Conservation (phyloP, 306 rosid species). For the Rubus idaeus region DNA sequence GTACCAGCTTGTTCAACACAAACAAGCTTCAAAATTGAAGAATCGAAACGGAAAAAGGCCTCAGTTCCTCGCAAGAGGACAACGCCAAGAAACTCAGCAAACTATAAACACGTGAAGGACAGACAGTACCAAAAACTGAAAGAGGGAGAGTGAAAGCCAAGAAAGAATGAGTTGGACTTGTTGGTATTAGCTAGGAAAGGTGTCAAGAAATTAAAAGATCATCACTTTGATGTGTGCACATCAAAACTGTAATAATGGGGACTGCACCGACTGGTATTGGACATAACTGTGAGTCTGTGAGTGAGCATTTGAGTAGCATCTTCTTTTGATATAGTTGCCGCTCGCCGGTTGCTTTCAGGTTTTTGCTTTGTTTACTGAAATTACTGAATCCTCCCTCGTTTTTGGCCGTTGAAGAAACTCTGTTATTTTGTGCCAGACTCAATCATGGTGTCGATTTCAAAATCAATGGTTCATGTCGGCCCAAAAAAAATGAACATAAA, state of each 20-base stretch:
- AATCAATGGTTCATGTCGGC: not conserved
- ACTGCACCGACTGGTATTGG: not conserved
- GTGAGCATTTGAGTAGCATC: too few species aligned
- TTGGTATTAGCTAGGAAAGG: too few species aligned
- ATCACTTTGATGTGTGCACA: slow-evolving; percentile 1
- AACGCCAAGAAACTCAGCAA: too few species aligned
- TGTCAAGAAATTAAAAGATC: too few species aligned
- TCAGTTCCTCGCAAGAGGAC: too few species aligned
- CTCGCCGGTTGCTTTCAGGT: slow-evolving; percentile 26
- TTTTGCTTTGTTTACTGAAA: slow-evolving; percentile 1
- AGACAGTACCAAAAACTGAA: too few species aligned
- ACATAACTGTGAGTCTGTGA: slow-evolving; percentile 15
- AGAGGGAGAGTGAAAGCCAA: too few species aligned
- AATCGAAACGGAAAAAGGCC: not conserved
- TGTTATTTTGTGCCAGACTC: not conserved
- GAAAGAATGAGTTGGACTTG: too few species aligned
- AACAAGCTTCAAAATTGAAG: slow-evolving; percentile 16
- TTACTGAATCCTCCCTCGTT: slow-evolving; percentile 34
- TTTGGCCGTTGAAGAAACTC: slow-evolving; percentile 36
- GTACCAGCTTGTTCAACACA: slow-evolving; percentile 15
- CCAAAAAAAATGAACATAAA: not conserved
- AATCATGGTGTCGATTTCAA: slow-evolving; percentile 1
- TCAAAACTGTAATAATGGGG: slow-evolving; percentile 8
- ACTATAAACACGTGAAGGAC: too few species aligned
- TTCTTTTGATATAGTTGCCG: slow-evolving; percentile 28